These are phyloP conservation scores for Pholiota adiposa DNA, from an alignment of 1,284 basidiomycete species.

Conservation along the genomic window DNA sequence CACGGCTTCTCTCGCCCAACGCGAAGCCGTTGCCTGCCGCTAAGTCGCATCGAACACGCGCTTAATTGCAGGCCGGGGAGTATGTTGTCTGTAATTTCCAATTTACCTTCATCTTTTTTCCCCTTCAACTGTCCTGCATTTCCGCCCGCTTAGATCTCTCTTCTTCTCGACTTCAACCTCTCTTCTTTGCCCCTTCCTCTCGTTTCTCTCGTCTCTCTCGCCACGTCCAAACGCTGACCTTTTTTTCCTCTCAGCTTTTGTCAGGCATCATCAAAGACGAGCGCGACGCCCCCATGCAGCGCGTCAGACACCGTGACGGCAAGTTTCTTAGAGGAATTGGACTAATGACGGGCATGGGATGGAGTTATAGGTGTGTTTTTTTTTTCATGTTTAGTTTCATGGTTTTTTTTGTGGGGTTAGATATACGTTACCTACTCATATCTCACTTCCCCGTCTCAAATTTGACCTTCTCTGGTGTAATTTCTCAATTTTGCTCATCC, in stretches of 20 bases:
- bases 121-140: not conserved
- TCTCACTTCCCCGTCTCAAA: no score
- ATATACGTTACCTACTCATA: no score
- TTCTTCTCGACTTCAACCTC: no score
- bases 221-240: not conserved
- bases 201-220: no score
- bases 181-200: no score
- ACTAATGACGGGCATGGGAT: constrained; percentile 79
- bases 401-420: no score
- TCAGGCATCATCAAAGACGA: constrained; percentile 63
- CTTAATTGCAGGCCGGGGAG: constrained; percentile 32
- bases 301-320: constrained; percentile 74
- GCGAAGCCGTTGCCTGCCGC: constrained; percentile 63
- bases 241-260: constrained; percentile 30
- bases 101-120: constrained; percentile 6
- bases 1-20: constrained; percentile 75
- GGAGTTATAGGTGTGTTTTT: constrained; percentile 73
- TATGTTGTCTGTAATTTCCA: constrained; percentile 37
- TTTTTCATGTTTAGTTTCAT: constrained; percentile 5
- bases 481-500: no score
- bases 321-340: constrained; percentile 70
- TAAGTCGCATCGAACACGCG: constrained; percentile 32
- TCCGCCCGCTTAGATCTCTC: no score
- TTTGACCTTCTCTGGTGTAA: no score
- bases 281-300: constrained; percentile 64